phyloP scores from a whole-genome alignment of 1,139 yeast species.

The Hansenula sp. region DNA sequence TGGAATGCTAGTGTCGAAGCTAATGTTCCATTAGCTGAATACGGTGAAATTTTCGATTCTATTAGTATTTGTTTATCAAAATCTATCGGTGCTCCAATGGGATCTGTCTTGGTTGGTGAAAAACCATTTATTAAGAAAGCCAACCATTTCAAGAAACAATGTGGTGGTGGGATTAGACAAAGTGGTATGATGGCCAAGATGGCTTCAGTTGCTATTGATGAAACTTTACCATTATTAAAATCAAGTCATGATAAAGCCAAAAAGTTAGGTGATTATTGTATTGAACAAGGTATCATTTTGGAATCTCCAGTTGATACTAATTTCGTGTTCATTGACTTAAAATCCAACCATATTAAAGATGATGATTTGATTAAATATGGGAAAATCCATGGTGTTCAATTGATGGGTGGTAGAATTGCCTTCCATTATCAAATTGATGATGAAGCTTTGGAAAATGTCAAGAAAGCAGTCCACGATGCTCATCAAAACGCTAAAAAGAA shows the following conservation, averaged over 20 bases:
- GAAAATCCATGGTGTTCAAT: slow-evolving; percentile 55
- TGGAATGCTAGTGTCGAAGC: slow-evolving; percentile 87
- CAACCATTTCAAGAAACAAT: slow-evolving; percentile 86
- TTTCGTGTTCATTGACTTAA: slow-evolving; percentile 75
- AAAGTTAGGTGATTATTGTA: slow-evolving; percentile 60
- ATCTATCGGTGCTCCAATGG: slow-evolving; percentile 93
- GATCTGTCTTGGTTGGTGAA: slow-evolving; percentile 80
- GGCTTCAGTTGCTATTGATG: slow-evolving; percentile 77
- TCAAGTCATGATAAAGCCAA: slow-evolving; percentile 67
- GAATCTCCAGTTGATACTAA: slow-evolving; percentile 83
- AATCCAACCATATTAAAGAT: slow-evolving; percentile 56
- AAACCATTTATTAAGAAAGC: slow-evolving; percentile 61
- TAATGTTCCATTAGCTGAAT: slow-evolving; percentile 65
- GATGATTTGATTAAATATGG: slow-evolving; percentile 53
- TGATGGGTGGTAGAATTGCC: slow-evolving; percentile 75
- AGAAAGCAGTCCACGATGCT: slow-evolving; percentile 57
- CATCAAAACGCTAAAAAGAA: slow-evolving; percentile 42
- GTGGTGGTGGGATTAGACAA: slow-evolving; percentile 95
- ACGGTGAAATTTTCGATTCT: slow-evolving; percentile 78
- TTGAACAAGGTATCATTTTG: slow-evolving; percentile 48
- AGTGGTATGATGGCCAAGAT: slow-evolving; percentile 79
- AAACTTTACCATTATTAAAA: slow-evolving; percentile 56
- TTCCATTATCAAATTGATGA: slow-evolving; percentile 78
- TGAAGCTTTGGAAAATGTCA: slow-evolving; percentile 63
- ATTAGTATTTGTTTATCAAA: slow-evolving; percentile 88